Percentiles rank a stretch among this genome's conserved stretches.
These are phyloP conservation scores for Penicillium sp. DNA, from an alignment of 2,329 filamentous ascomycete species.

Conservation along the genomic window DNA sequence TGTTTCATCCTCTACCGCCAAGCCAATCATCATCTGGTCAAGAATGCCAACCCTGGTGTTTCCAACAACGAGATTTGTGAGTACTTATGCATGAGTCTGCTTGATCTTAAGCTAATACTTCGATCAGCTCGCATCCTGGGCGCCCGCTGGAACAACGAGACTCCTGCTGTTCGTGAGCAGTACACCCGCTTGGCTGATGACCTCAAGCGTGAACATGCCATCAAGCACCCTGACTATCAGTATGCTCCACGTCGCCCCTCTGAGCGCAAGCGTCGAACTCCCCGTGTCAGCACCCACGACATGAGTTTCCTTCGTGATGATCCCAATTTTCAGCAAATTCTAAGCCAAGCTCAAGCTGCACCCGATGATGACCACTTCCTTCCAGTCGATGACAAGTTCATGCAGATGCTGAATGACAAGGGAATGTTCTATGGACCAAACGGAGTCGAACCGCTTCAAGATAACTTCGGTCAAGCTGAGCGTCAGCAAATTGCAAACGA, in stretches of 20 bases:
- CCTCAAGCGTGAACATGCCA: slow-evolving; percentile 41
- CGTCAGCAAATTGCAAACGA: not conserved
- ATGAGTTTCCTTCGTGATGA: not conserved
- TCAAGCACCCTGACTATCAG: slow-evolving; percentile 46
- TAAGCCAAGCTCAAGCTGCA: not conserved
- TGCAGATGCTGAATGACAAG: not conserved
- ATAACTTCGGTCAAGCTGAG: not conserved
- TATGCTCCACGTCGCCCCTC: slow-evolving; percentile 42
- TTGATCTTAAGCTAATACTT: slow-evolving; percentile 14
- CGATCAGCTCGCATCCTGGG: slow-evolving; percentile 43
- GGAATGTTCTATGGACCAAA: slow-evolving; percentile 1
- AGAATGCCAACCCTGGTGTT: slow-evolving; percentile 40
- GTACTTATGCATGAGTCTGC: slow-evolving; percentile 13
- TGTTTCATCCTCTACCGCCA: slow-evolving; percentile 49
- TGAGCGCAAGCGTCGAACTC: not conserved
- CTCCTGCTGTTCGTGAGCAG: slow-evolving; percentile 35
- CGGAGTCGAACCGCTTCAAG: not conserved
- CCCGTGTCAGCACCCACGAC: not conserved
- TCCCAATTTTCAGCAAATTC: not conserved
- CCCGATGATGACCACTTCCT: not conserved
- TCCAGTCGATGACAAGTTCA: not conserved
- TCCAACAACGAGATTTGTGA: slow-evolving; percentile 50
- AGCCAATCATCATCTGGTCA: slow-evolving; percentile 39
- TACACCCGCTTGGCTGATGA: slow-evolving; percentile 42
- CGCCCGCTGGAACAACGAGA: slow-evolving; percentile 43